These are phyloP conservation scores for Rhizopogon roseolus DNA, from an alignment of 768 basidiomycete species.

Conservation along the genomic window DNA sequence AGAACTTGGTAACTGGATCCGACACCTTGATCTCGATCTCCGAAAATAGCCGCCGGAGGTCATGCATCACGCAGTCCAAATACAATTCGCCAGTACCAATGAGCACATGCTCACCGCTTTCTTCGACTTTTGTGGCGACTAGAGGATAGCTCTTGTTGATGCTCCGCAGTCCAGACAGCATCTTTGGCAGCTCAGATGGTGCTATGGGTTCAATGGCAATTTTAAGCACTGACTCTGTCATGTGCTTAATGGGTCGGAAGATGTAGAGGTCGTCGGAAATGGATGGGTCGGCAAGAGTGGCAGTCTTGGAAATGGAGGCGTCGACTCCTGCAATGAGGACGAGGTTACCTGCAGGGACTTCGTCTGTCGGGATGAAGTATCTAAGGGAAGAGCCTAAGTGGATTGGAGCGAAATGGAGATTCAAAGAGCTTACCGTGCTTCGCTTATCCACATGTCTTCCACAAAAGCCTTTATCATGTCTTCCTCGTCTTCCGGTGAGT, in stretches of 20 bases:
- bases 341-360: slow-evolving; percentile 87
- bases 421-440: slow-evolving; percentile 63
- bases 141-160: slow-evolving; percentile 98
- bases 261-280: slow-evolving; percentile 88
- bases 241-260: slow-evolving; percentile 94
- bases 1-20: slow-evolving; percentile 97
- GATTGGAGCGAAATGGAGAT: neutral
- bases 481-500: slow-evolving; percentile 98
- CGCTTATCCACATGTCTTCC: slow-evolving; percentile 87
- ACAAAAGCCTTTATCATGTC: slow-evolving; percentile 87
- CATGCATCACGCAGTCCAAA: slow-evolving; percentile 96
- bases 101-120: slow-evolving; percentile 95
- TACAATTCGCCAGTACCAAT: slow-evolving; percentile 97
- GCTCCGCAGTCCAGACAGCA: slow-evolving; percentile 94
- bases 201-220: slow-evolving; percentile 97
- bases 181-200: slow-evolving; percentile 97
- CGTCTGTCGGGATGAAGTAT: slow-evolving; percentile 87
- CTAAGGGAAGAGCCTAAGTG: slow-evolving; percentile 33
- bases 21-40: slow-evolving; percentile 99
- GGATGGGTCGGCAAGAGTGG: slow-evolving; percentile 72
- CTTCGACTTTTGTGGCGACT: slow-evolving; percentile 92
- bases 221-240: slow-evolving; percentile 95
- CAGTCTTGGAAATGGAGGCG: slow-evolving; percentile 91
- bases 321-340: slow-evolving; percentile 92
- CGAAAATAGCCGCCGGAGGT: slow-evolving; percentile 84